phyloP scores from a whole-genome alignment of 306 rosid genomes.

The Astragalus membranaceus region DNA sequence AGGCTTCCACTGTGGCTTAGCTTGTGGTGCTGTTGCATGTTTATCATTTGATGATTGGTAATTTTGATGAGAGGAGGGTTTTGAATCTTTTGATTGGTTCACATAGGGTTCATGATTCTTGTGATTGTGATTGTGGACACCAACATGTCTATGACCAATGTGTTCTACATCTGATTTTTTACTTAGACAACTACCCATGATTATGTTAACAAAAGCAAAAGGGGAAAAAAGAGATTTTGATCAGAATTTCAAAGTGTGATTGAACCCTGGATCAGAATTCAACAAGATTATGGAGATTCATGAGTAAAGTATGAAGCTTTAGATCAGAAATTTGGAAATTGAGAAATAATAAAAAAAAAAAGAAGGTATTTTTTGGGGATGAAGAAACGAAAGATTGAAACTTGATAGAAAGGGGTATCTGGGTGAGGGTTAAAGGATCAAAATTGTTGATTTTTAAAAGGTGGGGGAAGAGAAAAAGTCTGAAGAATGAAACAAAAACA shows the following conservation, averaged over 20 bases:
- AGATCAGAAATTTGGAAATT: slow-evolving; percentile 16
- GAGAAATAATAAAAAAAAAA: background rate
- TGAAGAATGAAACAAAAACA: background rate
- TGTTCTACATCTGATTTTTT: slow-evolving; percentile 29
- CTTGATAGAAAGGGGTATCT: background rate
- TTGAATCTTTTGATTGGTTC: slow-evolving; percentile 41
- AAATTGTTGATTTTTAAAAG: background rate
- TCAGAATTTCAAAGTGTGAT: background rate
- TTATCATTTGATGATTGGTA: slow-evolving; percentile 30
- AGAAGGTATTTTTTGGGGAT: background rate
- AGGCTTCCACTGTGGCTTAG: slow-evolving; percentile 21
- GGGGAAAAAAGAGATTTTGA: background rate
- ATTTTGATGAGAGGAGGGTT: slow-evolving; percentile 28
- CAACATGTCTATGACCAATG: slow-evolving; percentile 38
- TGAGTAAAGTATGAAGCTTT: background rate
- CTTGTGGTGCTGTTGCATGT: slow-evolving; percentile 14
- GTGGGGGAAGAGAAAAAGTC: slow-evolving; percentile 3
- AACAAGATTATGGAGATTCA: background rate
- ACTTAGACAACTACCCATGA: slow-evolving; percentile 69
- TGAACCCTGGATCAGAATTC: slow-evolving; percentile 7
- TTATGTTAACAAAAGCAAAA: background rate
- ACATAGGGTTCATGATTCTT: slow-evolving; percentile 36
- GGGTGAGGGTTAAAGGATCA: background rate
- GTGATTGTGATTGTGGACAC: background rate
- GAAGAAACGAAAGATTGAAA: slow-evolving; percentile 18